Evolutionary conservation across 1,139 yeast species (phyloP), one percentile per base, ranked within the genome.

Genomic region (Nakaseomyces nivariensis): DNA sequence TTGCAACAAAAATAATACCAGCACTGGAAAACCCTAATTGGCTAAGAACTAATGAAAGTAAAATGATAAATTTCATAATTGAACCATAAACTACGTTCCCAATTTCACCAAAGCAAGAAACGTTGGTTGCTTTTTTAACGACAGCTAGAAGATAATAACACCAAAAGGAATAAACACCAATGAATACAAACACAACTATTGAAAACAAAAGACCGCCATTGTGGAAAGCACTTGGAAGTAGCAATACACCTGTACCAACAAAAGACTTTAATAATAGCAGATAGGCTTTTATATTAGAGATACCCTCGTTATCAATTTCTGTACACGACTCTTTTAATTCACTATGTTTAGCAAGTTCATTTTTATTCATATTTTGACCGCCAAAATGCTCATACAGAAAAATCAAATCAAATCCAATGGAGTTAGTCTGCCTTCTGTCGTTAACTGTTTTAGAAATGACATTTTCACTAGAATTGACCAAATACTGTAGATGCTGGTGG

Each of bases 11-110:
- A n/a, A 85, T 76, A 52, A 83, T 78, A 61, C 85, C 85, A 0
- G 90, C 85, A 11, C 87, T 84, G 34, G 84, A 85, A 63, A 85
- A 85, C 2, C 94, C 94, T 49, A 85, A 68, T 63, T 85, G 94
- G 4, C 88, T 79, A 24, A 82, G 59, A 13, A 82, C 75, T 52
- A 85, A 76, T 1, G 89, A 82, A 29, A 77, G 67, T 51, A 84
- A 66, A 55, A 85, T 84, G 50, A 77, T 67, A 47, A 75, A 67
- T 60, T 79, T 81, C 71, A 84, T 71, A 54, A 79, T 73, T 3
- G 67, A 69, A 1, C 94, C 94, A 61, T 79, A 82, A 2, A 85
- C 70, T 48, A 68, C 73, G 54, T 63, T 69, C 3, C 92, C 94
- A 61, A 85, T 77, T 57, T 84, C 92, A 59, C 92, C 90, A 67